phyloP scores from a whole-genome alignment of 2,329 filamentous ascomycete species.

The Botryotinia globosa region DNA sequence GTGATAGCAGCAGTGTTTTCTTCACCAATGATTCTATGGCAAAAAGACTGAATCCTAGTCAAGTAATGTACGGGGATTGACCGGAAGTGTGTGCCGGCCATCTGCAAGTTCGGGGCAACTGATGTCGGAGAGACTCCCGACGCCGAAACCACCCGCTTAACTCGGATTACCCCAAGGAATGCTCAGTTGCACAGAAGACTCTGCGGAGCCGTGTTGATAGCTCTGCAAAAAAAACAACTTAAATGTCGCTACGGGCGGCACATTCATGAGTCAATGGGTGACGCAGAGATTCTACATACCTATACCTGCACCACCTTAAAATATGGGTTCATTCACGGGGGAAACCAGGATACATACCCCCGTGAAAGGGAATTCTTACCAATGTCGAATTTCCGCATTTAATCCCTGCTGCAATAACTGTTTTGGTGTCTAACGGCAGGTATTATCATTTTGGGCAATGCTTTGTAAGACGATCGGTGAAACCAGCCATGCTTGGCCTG shows the following conservation, averaged over 20 bases:
- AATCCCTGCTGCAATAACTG: neutral
- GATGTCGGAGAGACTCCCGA: conserved; percentile 8
- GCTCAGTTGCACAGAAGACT: neutral
- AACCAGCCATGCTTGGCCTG: neutral
- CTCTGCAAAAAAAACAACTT: neutral
- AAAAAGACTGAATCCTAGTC: neutral
- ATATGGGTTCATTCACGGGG: neutral
- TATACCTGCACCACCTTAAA: neutral
- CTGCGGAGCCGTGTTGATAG: neutral
- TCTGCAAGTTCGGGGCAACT: conserved; percentile 7
- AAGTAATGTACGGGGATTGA: neutral
- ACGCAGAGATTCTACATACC: neutral
- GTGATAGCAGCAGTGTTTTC: neutral
- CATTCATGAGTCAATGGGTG: neutral
- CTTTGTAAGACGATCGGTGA: neutral
- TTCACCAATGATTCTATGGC: neutral
- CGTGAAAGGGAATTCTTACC: neutral
- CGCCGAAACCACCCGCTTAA: neutral
- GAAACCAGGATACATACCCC: neutral
- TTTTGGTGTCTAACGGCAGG: neutral
- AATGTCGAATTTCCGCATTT: neutral
- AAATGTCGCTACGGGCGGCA: neutral
- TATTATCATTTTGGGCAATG: neutral
- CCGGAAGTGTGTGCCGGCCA: conserved; percentile 4
- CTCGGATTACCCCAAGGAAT: neutral